Conservation (phyloP, 2,329 filamentous ascomycete species). For the Aspergillus eucalypticola region DNA sequence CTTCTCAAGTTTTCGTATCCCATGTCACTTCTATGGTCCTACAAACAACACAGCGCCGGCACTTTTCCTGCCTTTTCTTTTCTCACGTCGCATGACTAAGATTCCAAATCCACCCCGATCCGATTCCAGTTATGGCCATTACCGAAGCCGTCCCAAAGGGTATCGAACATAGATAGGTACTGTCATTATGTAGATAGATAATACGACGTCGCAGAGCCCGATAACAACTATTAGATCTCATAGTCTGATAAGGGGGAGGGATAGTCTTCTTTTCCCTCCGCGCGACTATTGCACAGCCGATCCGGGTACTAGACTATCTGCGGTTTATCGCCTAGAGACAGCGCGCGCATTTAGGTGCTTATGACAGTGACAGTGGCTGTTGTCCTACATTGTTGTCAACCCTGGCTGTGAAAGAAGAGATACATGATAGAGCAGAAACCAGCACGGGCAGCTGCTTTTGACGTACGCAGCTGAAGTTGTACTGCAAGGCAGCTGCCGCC, state of each 20-base stretch:
- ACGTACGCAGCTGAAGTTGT: constrained; percentile 7
- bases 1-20: neutral
- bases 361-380: constrained; percentile 4
- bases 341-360: constrained; percentile 6
- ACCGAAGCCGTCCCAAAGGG: neutral
- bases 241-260: neutral
- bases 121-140: neutral
- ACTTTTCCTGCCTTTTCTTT: neutral
- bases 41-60: neutral
- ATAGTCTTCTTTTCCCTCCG: neutral
- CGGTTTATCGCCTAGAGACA: neutral
- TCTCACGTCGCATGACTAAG: constrained; percentile 1
- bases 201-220: neutral
- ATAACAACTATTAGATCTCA: neutral
- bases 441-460: neutral
- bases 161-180: neutral
- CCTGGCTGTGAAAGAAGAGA: neutral
- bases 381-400: constrained; percentile 5
- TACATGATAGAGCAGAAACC: neutral
- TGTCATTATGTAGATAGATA: neutral
- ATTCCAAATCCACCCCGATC: neutral
- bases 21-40: too few species aligned
- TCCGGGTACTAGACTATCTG: neutral
- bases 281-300: neutral
- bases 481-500: neutral